Base-by-base conservation (phyloP, 768 basidiomycete species). In the Gymnopilus dilepis region DNA sequence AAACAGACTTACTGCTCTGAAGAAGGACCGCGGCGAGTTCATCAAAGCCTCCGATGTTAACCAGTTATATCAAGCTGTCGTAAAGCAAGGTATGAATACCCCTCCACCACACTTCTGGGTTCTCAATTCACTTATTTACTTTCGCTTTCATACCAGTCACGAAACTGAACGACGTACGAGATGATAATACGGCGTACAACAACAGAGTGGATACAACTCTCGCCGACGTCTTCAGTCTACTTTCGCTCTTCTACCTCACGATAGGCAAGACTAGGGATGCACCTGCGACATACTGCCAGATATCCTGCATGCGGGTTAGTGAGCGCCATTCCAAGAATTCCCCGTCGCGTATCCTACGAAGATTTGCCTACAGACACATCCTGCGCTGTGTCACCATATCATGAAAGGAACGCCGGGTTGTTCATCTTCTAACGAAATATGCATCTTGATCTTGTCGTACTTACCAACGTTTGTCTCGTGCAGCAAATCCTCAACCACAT, bases 161-260 rank as follows among this genome's bases (percentile, higher is more conserved):
- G 22, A 93, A 85, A 71, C 80, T 99, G 51, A 98, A 97, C 76
- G 90, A 93, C 65, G 89, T 97, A 53, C 88, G 97, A 63, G 92
- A 91, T 70, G 90, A 90, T 66, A 84, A 80, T 63, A 84, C 85
- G 21, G 79, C 84, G 8, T 86, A 88, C 77, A 91, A 88, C 70
- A 99, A 99, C 75, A 83, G 97, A 53, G 83, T 99, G 45, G 97
- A 99, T 78, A 96, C 94, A 6, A 92, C 95, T 4, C 87, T 99
- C 47, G 89, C 94, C 28, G 97, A 99, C 77, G 97, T 99, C 37
- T 99, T 99, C 79, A 90, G 86, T 70, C 84, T 99, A 51, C 85
- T 99, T 43, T 97, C 95, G 13, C 85, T 99, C 65, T 98, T 97
- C 84, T 99, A 95, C 81, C 88, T 99, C 68, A 97, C 96, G 37